Percentiles rank a stretch among this genome's conserved stretches.
Evolutionary conservation across 2,329 filamentous ascomycete genomes (phyloP).

Genomic region (Tolypocladium ovalisporum): DNA sequence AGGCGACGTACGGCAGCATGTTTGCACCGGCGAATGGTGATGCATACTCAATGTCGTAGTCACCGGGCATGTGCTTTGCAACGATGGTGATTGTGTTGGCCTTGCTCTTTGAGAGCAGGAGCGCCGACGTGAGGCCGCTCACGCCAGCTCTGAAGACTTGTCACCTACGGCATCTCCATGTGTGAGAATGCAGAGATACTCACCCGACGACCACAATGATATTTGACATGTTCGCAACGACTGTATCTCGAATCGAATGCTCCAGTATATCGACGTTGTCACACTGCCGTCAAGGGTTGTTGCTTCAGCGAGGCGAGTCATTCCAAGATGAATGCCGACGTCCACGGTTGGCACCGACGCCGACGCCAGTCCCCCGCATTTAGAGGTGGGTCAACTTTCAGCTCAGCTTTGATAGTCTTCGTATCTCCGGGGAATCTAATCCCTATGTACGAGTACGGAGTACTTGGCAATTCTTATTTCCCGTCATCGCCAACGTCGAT

Average conservation of each 20-base stretch:
- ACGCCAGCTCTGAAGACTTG: slow-evolving; percentile 31
- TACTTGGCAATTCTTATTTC: no score
- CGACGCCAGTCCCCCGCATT: background rate
- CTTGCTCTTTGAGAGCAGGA: slow-evolving; percentile 33
- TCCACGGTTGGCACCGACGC: background rate
- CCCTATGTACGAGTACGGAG: no score
- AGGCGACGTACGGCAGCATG: slow-evolving; percentile 52
- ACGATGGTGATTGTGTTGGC: slow-evolving; percentile 52
- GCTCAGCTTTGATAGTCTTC: background rate
- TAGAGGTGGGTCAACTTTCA: background rate
- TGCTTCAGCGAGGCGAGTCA: background rate
- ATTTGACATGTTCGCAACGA: slow-evolving; percentile 14
- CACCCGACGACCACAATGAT: slow-evolving; percentile 23
- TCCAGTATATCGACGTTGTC: background rate
- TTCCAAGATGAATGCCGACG: background rate
- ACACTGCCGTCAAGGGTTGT: background rate
- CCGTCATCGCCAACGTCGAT: background rate
- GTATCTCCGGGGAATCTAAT: background rate
- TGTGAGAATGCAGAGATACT: slow-evolving; percentile 2
- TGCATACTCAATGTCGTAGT: slow-evolving; percentile 84
- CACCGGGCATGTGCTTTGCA: slow-evolving; percentile 86
- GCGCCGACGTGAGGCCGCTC: slow-evolving; percentile 38
- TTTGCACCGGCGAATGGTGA: slow-evolving; percentile 86
- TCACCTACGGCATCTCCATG: background rate
- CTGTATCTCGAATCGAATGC: background rate